phyloP scores from a whole-genome alignment of 2,329 filamentous ascomycete species.

The Escovopsis weberi region DNA sequence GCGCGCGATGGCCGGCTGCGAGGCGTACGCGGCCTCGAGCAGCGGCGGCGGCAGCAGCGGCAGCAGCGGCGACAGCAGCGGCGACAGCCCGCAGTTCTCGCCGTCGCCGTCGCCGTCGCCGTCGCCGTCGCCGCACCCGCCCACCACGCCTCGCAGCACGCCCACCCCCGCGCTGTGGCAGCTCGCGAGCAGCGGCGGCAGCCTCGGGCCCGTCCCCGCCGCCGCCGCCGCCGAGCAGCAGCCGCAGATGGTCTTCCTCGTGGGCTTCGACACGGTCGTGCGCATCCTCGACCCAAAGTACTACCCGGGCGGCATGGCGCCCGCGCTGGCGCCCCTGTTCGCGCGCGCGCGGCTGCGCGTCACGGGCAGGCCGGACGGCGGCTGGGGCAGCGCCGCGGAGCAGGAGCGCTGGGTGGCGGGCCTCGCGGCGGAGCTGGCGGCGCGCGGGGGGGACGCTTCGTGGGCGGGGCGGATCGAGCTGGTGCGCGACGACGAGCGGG shows the following conservation, averaged over 20 bases:
- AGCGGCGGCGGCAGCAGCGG: constrained; percentile 5
- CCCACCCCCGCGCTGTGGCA: too few relatives aligned
- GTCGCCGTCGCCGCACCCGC: background rate
- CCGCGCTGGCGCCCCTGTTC: constrained; percentile 49
- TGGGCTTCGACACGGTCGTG: constrained; percentile 63
- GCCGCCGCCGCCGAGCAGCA: background rate
- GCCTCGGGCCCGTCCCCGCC: too few relatives aligned
- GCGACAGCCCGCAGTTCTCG: too few relatives aligned
- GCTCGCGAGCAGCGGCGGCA: too few relatives aligned
- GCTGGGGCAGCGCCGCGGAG: constrained; percentile 36
- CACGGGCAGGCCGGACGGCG: constrained; percentile 45
- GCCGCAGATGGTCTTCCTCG: constrained; percentile 49
- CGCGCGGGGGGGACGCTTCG: constrained; percentile 35
- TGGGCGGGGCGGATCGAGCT: constrained; percentile 50
- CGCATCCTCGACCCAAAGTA: constrained; percentile 62
- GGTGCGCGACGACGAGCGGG: constrained; percentile 27
- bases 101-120: background rate
- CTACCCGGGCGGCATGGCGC: constrained; percentile 37
- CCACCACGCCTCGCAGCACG: background rate
- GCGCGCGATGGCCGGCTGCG: constrained; percentile 33
- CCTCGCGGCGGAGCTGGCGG: constrained; percentile 33
- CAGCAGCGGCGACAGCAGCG: background rate
- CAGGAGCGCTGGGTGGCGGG: constrained; percentile 36
- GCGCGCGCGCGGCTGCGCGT: constrained; percentile 45
- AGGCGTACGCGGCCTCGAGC: constrained; percentile 21